Conservation (phyloP, 2,329 filamentous ascomycete genomes). For the Bretziella fagacearum region DNA sequence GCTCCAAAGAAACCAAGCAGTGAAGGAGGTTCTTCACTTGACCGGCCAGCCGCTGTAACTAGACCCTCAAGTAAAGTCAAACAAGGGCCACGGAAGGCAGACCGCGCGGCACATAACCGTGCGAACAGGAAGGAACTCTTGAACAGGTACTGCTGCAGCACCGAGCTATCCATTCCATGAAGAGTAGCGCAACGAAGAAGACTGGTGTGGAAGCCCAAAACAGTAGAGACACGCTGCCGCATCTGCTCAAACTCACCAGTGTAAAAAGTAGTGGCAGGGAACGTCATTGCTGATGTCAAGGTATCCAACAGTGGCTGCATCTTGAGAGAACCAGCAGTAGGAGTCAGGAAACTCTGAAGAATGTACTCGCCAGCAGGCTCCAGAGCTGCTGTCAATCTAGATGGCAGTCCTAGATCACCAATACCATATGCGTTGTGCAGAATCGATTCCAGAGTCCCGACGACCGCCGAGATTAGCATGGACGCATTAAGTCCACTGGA, state of each 20-base stretch:
- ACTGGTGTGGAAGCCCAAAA: conserved; percentile 48
- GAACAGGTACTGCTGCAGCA: conserved; percentile 64
- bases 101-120: conserved; percentile 54
- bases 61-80: conserved; percentile 56
- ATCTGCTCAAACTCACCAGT: conserved; percentile 36
- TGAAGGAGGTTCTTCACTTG: conserved; percentile 66
- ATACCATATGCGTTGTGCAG: conserved; percentile 59
- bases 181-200: conserved; percentile 55
- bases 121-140: conserved; percentile 62
- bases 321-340: conserved; percentile 50
- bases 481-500: conserved; percentile 48
- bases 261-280: conserved; percentile 45
- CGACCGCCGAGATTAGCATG: conserved; percentile 49
- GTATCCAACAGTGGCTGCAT: conserved; percentile 62
- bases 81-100: conserved; percentile 47
- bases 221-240: conserved; percentile 44
- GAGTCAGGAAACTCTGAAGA: conserved; percentile 57
- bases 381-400: conserved; percentile 42
- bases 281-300: conserved; percentile 26
- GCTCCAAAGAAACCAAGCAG: conserved; percentile 79
- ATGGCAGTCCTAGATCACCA: conserved; percentile 37
- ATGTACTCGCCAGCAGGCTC: conserved; percentile 59
- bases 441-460: conserved; percentile 53
- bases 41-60: conserved; percentile 40
- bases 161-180: conserved; percentile 42